Evolutionary conservation across 2,329 filamentous ascomycete genomes (phyloP).

Genomic region (Verticillium tricorpus): DNA sequence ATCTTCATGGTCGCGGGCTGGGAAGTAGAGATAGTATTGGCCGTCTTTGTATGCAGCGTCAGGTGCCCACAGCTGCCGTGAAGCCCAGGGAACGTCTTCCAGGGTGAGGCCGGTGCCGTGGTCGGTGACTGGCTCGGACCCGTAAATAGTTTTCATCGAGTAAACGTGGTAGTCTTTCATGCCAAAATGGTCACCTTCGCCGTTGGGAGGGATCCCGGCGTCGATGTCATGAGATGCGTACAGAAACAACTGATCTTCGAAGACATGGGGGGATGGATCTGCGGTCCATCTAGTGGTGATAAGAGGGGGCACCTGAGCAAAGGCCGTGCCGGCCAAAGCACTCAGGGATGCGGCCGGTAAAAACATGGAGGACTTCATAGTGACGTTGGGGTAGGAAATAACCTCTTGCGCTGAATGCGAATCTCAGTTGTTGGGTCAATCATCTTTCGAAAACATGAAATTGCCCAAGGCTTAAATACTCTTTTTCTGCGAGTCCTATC

Average conservation of each 20-base stretch:
- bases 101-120: conserved; percentile 65
- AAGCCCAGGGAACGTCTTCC: conserved; percentile 69
- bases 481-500: too few relatives aligned
- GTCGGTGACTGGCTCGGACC: conserved; percentile 59
- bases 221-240: conserved; percentile 79
- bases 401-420: too few relatives aligned
- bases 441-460: neutral
- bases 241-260: conserved; percentile 70
- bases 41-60: conserved; percentile 65
- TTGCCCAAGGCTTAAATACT: too few relatives aligned
- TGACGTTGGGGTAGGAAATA: too few relatives aligned
- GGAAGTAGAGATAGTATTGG: conserved; percentile 75
- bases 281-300: conserved; percentile 72
- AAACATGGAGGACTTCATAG: too few relatives aligned
- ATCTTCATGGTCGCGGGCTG: conserved; percentile 63
- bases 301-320: conserved; percentile 44
- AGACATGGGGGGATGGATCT: conserved; percentile 76
- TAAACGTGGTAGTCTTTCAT: conserved; percentile 83
- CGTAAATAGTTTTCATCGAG: conserved; percentile 46
- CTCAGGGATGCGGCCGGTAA: too few relatives aligned
- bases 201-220: conserved; percentile 69
- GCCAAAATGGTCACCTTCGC: conserved; percentile 82
- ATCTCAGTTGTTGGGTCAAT: too few relatives aligned
- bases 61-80: conserved; percentile 76
- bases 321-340: too few relatives aligned